Base-by-base conservation (phyloP, 2,329 filamentous ascomycete genomes). In the Stemphylium lycopersici region DNA sequence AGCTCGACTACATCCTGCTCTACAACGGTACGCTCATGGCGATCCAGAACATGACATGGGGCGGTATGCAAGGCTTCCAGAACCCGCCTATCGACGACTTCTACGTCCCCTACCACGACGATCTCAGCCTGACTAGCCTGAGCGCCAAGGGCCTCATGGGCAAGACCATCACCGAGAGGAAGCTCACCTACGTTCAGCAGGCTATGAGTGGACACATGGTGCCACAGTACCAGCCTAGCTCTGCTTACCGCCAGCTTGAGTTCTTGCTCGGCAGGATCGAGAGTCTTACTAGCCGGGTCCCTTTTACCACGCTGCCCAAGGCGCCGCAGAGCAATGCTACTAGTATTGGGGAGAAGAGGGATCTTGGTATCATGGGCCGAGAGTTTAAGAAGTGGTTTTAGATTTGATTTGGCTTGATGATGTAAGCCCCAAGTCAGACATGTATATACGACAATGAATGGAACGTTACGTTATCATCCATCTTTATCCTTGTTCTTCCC, bases 31-130 rank as follows among this genome's bases (percentile, higher is more conserved):
- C 89, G 0, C 79, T 93, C 1, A 78, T 91, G 6, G 82, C 83
- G 1, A 87, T 93, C 54, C 90, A 93, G 69, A 92, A 92, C 77
- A 90, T 93, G 86, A 92, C 89, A 0, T 93, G 87, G 86, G 84
- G 85, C 52, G 90, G 89, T 4, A 71, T 80, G 38, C 84, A 89
- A 46, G 90, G 90, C 0, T 93, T 93, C 79, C 83, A 87, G 59
- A 69, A 73, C 1, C 73, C 76, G 0, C 90, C 90, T 0, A 70
- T 70, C 1, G 81, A 85, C 46, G 84, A 86, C 2, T 87, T 90
- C 67, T 90, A 84, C 69, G 87, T 92, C 0, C 89, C 90, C 0
- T 87, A 84, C 68, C 84, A 87, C 62, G 67, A 63, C 1, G 77
- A 82, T 49, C 75, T 81, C 18, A 70, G 74, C 48, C 63, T 76